Evolutionary conservation across 164 flowering plant genomes (phyloP), one percentile per base, ranked within the genome.

Genomic region (Echeveria elegans): DNA sequence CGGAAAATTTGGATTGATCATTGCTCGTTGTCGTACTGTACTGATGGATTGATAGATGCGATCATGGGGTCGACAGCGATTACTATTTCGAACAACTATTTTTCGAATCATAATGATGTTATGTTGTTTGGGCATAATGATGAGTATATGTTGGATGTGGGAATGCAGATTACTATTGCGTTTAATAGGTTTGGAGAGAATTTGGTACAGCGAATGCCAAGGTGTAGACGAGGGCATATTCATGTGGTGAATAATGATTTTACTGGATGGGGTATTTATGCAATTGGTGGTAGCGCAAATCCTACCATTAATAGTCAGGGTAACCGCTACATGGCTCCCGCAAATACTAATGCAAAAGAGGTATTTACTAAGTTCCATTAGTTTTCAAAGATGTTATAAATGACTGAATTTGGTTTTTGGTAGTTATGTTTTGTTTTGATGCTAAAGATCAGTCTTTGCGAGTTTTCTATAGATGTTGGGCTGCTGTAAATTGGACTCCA

Each of bases 381-480:
- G n/a, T n/a, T n/a, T n/a, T n/a, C n/a, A n/a, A n/a, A n/a, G n/a
- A n/a, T n/a, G n/a, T n/a, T n/a, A n/a, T n/a, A n/a, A n/a, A n/a
- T n/a, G n/a, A n/a, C n/a, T n/a, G n/a, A n/a, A n/a, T n/a, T n/a
- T n/a, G n/a, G n/a, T n/a, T n/a, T n/a, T n/a, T n/a, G n/a, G n/a
- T n/a, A n/a, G n/a, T n/a, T n/a, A n/a, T n/a, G n/a, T n/a, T n/a
- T n/a, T n/a, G n/a, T 30, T 61, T 61, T 76, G 74, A 14, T 68
- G 74, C 67, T 77, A 74, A 61, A 68, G 56, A 2, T 50, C 12
- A 72, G 45, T 79, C 82, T 11, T 67, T 79, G 2, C 77, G 78
- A 79, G n/a, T n/a, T n/a, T n/a, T n/a, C n/a, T n/a, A n/a, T n/a
- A n/a, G n/a, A 79, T 12, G 76, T 43, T 24, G 68, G 24, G 56